A percentile compares a stretch with the other conserved stretches of the same genome.
Conservation (phyloP, 2,329 filamentous ascomycete genomes). For the Penicillium polonicum region DNA sequence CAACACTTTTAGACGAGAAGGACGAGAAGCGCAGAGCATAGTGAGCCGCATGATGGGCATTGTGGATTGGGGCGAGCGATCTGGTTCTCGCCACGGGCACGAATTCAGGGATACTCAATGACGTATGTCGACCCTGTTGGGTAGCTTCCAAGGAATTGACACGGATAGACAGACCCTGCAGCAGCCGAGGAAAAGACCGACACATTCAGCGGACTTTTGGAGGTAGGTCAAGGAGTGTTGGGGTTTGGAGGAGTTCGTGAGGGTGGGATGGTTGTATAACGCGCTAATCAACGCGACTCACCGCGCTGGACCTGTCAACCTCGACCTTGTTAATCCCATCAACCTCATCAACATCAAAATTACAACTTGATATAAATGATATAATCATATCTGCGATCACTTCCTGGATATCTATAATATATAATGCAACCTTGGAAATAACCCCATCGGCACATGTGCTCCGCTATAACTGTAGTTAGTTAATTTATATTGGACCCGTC, state of each 20-base stretch:
- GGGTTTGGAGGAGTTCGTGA: not conserved
- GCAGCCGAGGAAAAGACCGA: slow-evolving; percentile 22
- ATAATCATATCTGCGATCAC: not conserved
- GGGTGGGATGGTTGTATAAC: slow-evolving; percentile 7
- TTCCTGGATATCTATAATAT: too few species aligned
- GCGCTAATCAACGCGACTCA: slow-evolving; percentile 15
- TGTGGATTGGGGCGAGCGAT: slow-evolving; percentile 17
- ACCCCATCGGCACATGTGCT: not conserved
- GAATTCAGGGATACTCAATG: slow-evolving; percentile 28
- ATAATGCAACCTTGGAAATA: not conserved
- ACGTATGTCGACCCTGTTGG: slow-evolving; percentile 29
- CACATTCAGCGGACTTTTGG: slow-evolving; percentile 34
- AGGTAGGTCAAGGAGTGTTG: not conserved
- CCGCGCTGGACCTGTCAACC: not conserved
- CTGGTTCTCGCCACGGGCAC: slow-evolving; percentile 30
- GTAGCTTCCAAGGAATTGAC: slow-evolving; percentile 28
- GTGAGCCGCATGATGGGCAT: slow-evolving; percentile 18
- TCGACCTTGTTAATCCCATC: not conserved
- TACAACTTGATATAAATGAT: not conserved
- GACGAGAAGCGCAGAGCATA: not conserved
- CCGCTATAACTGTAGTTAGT: too few species aligned
- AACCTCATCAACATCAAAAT: not conserved
- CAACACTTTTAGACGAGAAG: not conserved
- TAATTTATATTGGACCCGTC: not conserved
- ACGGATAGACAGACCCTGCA: slow-evolving; percentile 32